These are phyloP conservation scores for Lachnellula cervina DNA, from an alignment of 2,329 filamentous ascomycete species.

Conservation along the genomic window DNA sequence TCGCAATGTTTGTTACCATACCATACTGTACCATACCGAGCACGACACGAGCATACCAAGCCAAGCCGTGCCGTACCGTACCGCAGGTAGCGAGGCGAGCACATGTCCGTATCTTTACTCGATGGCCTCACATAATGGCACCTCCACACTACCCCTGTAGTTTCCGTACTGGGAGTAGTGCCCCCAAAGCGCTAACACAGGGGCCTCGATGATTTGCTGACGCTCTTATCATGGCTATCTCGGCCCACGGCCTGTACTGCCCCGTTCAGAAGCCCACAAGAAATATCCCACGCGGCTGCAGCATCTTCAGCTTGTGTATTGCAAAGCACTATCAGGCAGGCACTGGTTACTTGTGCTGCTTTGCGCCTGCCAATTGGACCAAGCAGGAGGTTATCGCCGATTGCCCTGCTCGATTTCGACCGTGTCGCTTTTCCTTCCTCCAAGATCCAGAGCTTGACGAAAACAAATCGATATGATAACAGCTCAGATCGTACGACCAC, in stretches of 20 bases:
- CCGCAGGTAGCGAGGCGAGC: too few species aligned
- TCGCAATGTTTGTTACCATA: not conserved
- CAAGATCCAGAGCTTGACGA: not conserved
- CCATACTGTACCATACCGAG: too few species aligned
- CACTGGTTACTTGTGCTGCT: not conserved
- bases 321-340: not conserved
- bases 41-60: too few species aligned
- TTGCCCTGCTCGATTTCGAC: too few species aligned
- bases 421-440: too few species aligned
- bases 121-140: constrained; percentile 13
- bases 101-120: constrained; percentile 7
- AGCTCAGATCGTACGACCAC: too few species aligned
- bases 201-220: constrained; percentile 8
- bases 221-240: constrained; percentile 20
- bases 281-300: constrained; percentile 4
- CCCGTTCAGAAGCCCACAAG: constrained; percentile 1
- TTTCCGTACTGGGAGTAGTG: not conserved
- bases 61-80: too few species aligned
- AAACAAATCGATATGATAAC: too few species aligned
- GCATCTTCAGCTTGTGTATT: not conserved
- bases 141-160: not conserved
- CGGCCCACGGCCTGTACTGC: not conserved
- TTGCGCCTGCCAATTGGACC: not conserved
- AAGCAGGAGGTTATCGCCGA: too few species aligned
- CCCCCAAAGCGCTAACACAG: not conserved